Evolutionary conservation across 805 yeast species (phyloP), one percentile per base, ranked within the genome.

Genomic region (Candida alai): DNA sequence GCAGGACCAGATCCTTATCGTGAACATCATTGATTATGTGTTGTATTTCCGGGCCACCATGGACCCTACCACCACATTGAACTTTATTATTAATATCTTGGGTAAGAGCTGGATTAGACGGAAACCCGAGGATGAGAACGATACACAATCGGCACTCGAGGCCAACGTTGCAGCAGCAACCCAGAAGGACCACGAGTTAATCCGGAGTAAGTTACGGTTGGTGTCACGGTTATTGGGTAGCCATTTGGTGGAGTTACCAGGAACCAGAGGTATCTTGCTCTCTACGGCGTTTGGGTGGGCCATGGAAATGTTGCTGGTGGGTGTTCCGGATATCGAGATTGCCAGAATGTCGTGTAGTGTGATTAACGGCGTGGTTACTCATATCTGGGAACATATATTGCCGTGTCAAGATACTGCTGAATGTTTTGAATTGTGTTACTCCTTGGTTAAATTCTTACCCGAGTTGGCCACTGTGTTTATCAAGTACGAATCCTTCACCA

Each of bases 331-430:
- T 47, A 44, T 77, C 16, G 84, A 78, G 28, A 73, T 82, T 12
- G 52, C 79, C 1, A 69, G 94, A 54, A 59, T 84, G 42, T 82
- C 88, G 0, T 69, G 75, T 36, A 74, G 80, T 14, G 65, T 79
- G 16, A 50, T 82, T 47, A 58, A 78, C 25, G 66, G 80, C 12
- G 65, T 74, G 19, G 63, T 78, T 39, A 54, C 52, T 45, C 53
- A 41, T 42, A 51, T 18, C 58, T 70, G 55, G 67, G 51, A 44
- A 32, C 51, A 42, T n/a, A 52, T 62, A 18, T 12, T 29, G 11
- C 43, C 56, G 15, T 34, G 42, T 7, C 52, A 51, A 10, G 46
- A 51, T 10, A 56, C 58, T 17, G 51, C 53, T 6, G 51, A 55
- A 5, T 63, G 55, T 6, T 55, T 65, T 31, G 47, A 61, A 4